Evolutionary conservation across 176 grass and related monocot genomes (phyloP).

Genomic region (Leersia perrieri): DNA sequence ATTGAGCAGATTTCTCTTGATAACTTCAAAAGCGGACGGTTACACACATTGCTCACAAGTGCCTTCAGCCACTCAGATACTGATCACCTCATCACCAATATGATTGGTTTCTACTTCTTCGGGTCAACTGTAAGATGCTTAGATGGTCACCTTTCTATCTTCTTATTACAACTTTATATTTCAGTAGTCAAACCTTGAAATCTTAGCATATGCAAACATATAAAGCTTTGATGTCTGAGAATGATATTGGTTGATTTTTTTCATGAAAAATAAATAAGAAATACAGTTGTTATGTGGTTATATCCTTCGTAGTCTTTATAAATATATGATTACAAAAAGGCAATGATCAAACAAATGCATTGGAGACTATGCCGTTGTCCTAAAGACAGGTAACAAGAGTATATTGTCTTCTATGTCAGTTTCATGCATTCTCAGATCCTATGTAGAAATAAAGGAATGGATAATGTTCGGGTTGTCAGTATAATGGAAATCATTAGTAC

Average conservation of each 20-base stretch:
- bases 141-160: background rate
- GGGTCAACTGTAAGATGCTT: conserved; percentile 60
- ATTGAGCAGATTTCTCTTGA: conserved; percentile 75
- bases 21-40: conserved; percentile 71
- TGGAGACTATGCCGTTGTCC: background rate
- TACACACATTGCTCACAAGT: conserved; percentile 82
- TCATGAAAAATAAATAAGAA: background rate
- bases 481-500: background rate
- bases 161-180: background rate
- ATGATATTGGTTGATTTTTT: background rate
- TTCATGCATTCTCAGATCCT: background rate
- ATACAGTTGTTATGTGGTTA: background rate
- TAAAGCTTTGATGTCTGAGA: background rate
- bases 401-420: background rate
- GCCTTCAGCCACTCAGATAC: conserved; percentile 70
- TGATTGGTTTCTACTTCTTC: conserved; percentile 86
- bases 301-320: background rate
- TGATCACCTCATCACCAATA: conserved; percentile 68
- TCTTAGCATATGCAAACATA: background rate
- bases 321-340: background rate
- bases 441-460: background rate
- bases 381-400: background rate
- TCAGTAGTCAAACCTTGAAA: background rate
- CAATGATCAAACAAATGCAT: background rate
- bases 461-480: background rate